These are phyloP conservation scores for Calonectria pteridis DNA, from an alignment of 2,329 filamentous ascomycete genomes.

Conservation along the genomic window DNA sequence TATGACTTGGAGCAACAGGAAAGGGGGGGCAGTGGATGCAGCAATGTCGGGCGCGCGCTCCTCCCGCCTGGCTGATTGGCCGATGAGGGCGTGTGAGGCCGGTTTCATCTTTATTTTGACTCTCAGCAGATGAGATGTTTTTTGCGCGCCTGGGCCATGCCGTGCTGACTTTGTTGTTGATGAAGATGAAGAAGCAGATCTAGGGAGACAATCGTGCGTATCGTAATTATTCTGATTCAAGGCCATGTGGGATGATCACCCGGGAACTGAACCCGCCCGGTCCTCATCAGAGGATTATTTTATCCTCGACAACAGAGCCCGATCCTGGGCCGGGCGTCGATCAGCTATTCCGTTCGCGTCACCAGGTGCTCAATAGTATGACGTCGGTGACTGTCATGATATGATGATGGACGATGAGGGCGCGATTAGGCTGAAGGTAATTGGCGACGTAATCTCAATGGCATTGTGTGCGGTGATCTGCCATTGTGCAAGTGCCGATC, in stretches of 20 bases:
- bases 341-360: background rate
- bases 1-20: background rate
- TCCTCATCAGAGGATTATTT: background rate
- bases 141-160: conserved; percentile 15
- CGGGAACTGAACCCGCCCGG: background rate
- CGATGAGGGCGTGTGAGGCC: conserved; percentile 14
- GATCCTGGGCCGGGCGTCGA: background rate
- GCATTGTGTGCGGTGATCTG: background rate
- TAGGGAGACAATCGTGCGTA: background rate
- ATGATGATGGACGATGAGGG: background rate
- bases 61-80: background rate
- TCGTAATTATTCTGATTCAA: background rate
- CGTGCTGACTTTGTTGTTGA: conserved; percentile 4
- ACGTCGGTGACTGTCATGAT: background rate
- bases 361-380: background rate
- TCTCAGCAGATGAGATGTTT: conserved; percentile 9
- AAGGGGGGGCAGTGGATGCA: background rate
- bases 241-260: conserved; percentile 8
- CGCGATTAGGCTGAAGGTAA: background rate
- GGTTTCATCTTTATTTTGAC: conserved; percentile 30
- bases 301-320: conserved; percentile 1
- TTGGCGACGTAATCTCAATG: background rate
- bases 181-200: conserved; percentile 2
- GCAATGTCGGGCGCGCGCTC: background rate
- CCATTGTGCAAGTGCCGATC: conserved; percentile 9